Evolutionary conservation across 1,284 basidiomycete genomes (phyloP).

Genomic region (Sporisorium scitamineum): DNA sequence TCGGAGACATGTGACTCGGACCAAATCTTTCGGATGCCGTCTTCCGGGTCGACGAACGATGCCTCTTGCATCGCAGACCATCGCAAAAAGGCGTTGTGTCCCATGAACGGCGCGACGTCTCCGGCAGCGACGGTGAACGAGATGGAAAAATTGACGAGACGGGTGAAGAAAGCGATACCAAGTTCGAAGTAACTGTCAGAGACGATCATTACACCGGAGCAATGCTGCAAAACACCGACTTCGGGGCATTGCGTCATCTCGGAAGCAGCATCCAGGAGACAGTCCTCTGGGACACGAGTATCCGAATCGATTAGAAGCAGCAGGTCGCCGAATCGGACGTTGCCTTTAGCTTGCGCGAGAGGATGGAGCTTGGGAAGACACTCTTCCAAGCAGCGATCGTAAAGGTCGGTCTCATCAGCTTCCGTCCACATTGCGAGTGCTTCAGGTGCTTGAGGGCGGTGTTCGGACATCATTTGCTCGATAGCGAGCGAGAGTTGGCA

Average conservation of each 20-base stretch:
- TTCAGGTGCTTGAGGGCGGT: conserved; percentile 17
- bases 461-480: conserved; percentile 76
- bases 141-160: conserved; percentile 57
- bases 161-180: conserved; percentile 80
- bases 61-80: conserved; percentile 87
- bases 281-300: conserved; percentile 87
- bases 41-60: conserved; percentile 77
- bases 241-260: conserved; percentile 82
- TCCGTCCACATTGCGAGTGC: conserved; percentile 31
- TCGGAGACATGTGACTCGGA: conserved; percentile 83
- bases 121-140: conserved; percentile 71
- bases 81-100: conserved; percentile 86
- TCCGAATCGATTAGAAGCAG: conserved; percentile 75
- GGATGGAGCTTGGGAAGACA: conserved; percentile 71
- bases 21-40: conserved; percentile 81
- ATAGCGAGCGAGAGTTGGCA: conserved; percentile 79
- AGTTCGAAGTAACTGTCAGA: conserved; percentile 87
- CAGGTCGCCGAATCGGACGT: conserved; percentile 59
- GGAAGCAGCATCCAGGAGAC: conserved; percentile 84
- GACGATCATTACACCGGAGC: conserved; percentile 85
- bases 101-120: conserved; percentile 78
- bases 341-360: conserved; percentile 68
- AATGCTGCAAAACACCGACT: conserved; percentile 84
- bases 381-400: conserved; percentile 27
- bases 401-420: conserved; percentile 48